These are phyloP conservation scores for Fusarium subglutinans DNA, from an alignment of 2,329 filamentous ascomycete genomes.

Conservation along the genomic window DNA sequence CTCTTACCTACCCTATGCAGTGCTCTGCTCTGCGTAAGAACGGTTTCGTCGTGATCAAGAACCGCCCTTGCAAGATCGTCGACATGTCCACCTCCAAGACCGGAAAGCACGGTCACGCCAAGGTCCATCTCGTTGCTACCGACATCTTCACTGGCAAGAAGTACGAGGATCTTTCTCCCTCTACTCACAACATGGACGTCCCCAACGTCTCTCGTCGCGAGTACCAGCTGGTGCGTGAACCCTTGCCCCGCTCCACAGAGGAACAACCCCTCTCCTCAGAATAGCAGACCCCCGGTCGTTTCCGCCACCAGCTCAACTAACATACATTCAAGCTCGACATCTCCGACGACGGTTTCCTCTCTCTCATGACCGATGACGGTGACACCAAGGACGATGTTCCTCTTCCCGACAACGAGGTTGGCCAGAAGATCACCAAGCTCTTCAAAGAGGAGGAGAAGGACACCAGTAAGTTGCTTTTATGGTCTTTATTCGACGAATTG, in stretches of 20 bases:
- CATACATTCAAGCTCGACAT: conserved; percentile 77
- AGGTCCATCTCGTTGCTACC: conserved; percentile 97
- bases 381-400: conserved; percentile 94
- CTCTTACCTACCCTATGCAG: conserved; percentile 95
- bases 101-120: conserved; percentile 99
- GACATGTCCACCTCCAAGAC: conserved; percentile 99
- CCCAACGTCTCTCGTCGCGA: conserved; percentile 91
- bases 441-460: conserved; percentile 90
- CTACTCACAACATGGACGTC: conserved; percentile 98
- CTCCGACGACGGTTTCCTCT: conserved; percentile 93
- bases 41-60: conserved; percentile 98
- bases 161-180: conserved; percentile 98
- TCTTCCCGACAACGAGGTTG: conserved; percentile 88
- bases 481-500: not conserved
- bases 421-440: conserved; percentile 84
- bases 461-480: conserved; percentile 74
- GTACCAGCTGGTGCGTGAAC: conserved; percentile 86
- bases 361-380: conserved; percentile 89
- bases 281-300: conserved; percentile 14
- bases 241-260: conserved; percentile 38
- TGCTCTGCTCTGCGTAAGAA: conserved; percentile 99
- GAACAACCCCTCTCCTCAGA: conserved; percentile 29
- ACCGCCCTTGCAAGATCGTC: conserved; percentile 99
- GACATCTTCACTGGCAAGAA: conserved; percentile 99
- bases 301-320: conserved; percentile 24